These are phyloP conservation scores for Gossypium australe DNA, from an alignment of 345 rosid genomes.

Conservation along the genomic window DNA sequence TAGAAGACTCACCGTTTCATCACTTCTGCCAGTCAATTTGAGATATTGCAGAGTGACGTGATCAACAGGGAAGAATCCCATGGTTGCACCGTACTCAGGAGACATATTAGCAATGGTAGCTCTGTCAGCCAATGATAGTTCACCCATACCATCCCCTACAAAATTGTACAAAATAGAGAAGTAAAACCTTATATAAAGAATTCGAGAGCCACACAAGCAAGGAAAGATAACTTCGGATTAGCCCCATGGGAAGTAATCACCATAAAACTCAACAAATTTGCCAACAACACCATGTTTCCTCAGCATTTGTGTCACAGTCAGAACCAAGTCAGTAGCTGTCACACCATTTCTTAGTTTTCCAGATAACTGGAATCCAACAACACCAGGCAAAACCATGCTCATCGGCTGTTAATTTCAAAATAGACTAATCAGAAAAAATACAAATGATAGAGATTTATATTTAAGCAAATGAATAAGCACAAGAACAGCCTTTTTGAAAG, in stretches of 20 bases:
- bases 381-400: slow-evolving; percentile 99
- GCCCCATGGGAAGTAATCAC: slow-evolving; percentile 36
- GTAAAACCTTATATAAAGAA: not conserved
- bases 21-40: slow-evolving; percentile 94
- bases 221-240: slow-evolving; percentile 8
- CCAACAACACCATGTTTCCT: slow-evolving; percentile 99
- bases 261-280: slow-evolving; percentile 96
- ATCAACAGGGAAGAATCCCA: slow-evolving; percentile 99
- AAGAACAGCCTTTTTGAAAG: not conserved
- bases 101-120: slow-evolving; percentile 99
- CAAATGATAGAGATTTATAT: not conserved
- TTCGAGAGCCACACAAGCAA: not conserved
- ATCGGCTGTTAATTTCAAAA: slow-evolving; percentile 59
- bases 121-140: slow-evolving; percentile 91
- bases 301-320: slow-evolving; percentile 94
- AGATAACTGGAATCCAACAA: slow-evolving; percentile 91
- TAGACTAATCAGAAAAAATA: not conserved
- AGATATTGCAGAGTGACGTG: slow-evolving; percentile 91
- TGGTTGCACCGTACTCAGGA: slow-evolving; percentile 99
- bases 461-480: not conserved
- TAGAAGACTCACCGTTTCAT: slow-evolving; percentile 68
- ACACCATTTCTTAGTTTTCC: slow-evolving; percentile 84
- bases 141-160: slow-evolving; percentile 91
- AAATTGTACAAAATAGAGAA: not conserved
- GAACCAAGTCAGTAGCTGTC: slow-evolving; percentile 96